Evolutionary conservation across 345 rosid genomes (phyloP).

Genomic region (Trapa bicornis): DNA sequence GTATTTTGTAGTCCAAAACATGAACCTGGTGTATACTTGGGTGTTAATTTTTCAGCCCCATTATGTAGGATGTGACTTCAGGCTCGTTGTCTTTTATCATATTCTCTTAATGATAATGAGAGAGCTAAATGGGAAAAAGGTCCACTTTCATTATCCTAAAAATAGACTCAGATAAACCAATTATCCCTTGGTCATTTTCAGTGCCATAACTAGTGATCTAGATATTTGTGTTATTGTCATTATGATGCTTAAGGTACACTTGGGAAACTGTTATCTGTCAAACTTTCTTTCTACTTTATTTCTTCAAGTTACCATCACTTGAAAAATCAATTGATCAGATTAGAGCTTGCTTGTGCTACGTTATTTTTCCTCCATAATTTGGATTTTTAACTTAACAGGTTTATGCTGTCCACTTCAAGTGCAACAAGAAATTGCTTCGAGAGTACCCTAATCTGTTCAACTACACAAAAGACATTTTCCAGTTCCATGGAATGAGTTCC

Average conservation of each 20-base stretch:
- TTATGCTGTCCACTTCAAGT: constrained; percentile 43
- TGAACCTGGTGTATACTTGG: neutral
- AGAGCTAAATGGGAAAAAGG: neutral
- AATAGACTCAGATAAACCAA: neutral
- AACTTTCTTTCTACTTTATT: neutral
- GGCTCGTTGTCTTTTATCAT: neutral
- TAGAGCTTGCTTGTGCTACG: too few species aligned
- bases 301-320: neutral
- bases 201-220: too few species aligned
- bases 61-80: neutral
- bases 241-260: neutral
- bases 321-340: neutral
- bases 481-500: constrained; percentile 28
- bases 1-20: neutral
- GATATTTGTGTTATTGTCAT: neutral
- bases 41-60: neutral
- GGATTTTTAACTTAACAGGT: constrained; percentile 14
- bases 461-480: constrained; percentile 32
- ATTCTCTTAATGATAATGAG: neutral
- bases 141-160: neutral
- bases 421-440: constrained; percentile 31
- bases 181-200: neutral
- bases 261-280: neutral
- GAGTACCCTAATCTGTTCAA: constrained; percentile 40
- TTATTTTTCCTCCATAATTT: too few species aligned